phyloP scores from a whole-genome alignment of 306 rosid species.

The Dryas drummondii region DNA sequence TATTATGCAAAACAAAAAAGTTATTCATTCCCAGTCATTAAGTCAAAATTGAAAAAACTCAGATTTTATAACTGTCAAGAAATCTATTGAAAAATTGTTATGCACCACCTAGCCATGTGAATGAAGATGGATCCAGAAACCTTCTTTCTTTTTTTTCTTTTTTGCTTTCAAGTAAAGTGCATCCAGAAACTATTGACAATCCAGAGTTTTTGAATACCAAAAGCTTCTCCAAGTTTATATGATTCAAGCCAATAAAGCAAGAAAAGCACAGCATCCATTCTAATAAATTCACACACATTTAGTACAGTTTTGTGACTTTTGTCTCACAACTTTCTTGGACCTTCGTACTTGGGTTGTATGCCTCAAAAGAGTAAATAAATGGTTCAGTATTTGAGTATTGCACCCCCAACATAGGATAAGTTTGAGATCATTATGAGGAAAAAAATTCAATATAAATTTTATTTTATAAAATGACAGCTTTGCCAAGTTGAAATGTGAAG shows the following conservation, averaged over 20 bases:
- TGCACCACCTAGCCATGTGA: background rate
- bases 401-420: background rate
- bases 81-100: background rate
- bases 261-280: background rate
- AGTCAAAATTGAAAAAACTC: too few relatives aligned
- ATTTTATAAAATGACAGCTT: background rate
- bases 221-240: background rate
- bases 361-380: background rate
- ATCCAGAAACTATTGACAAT: background rate
- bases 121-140: background rate
- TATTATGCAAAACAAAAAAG: background rate
- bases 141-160: background rate
- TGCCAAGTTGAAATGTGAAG: background rate
- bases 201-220: conserved; percentile 1
- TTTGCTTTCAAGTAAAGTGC: background rate
- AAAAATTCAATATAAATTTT: background rate
- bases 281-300: background rate
- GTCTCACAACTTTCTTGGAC: background rate
- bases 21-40: background rate
- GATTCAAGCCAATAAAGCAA: background rate
- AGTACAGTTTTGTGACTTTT: background rate
- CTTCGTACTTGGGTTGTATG: background rate
- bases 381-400: background rate
- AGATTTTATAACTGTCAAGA: background rate
- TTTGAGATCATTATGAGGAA: background rate